Evolutionary conservation across 208 protist genomes (phyloP), one percentile per base, ranked within the genome.

Genomic region (Acanthamoeba triangularis): DNA sequence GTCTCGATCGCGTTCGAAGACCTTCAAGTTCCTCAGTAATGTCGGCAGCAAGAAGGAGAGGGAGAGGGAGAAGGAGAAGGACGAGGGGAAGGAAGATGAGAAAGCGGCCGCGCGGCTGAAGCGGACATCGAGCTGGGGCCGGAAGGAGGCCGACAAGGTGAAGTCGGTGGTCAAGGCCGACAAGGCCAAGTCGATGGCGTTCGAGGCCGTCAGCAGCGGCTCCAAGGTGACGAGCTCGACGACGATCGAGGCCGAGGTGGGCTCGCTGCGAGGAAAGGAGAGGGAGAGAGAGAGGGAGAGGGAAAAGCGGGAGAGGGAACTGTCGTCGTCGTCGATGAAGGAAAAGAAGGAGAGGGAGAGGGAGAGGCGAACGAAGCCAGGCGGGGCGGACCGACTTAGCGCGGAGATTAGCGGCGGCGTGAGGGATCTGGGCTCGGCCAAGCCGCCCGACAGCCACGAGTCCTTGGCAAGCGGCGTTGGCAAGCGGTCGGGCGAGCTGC

Each of bases 141-240:
- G 74, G 13, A 84, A 84, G 74, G 44, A 84, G 74, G 20, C 74
- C 8, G 74, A 84, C 10, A 72, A 72, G 30, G 65, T 72, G 8
- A 52, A 84, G 74, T 28, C 74, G 6, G 74, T 44, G 74, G 30
- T 35, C 37, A 52, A 84, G 74, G 25, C 35, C 37, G 52, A 28
- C 44, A 44, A 41, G 23, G 35, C 7, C 16, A 13, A 18, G 23
- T 44, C 37, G 52, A 13, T 2, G 52, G 2, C 13, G 52, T 4
- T 23, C 52, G 52, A 23, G 16, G 52, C 13, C 13, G 59, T 23
- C 63, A 54, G 49, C 49, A 54, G 49, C 5, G 13, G 49, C 49
- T 54, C 49, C 49, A 54, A 54, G 49, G 13, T 16, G 49, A 13
- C 49, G 49, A 54, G 49, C 49, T n/a, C n/a, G 52, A 13, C 13